Percentiles rank a stretch among this genome's conserved stretches.
Evolutionary conservation across 2,329 filamentous ascomycete species (phyloP).

Genomic region (Monilinia aucupariae): DNA sequence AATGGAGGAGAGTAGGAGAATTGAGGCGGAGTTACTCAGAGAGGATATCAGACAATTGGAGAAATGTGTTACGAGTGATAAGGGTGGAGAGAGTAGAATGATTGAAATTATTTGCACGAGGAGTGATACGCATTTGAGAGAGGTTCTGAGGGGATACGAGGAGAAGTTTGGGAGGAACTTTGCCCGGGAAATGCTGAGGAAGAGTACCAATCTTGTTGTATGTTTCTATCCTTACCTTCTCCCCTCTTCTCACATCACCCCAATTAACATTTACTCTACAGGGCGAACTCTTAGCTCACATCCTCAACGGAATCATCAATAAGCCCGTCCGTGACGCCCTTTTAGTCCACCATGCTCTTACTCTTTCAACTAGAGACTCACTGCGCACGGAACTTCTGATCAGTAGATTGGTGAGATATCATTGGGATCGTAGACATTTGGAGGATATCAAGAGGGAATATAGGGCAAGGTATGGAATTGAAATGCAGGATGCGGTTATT

Average conservation of each 20-base stretch:
- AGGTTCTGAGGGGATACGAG: slow-evolving; percentile 75
- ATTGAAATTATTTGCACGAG: slow-evolving; percentile 75
- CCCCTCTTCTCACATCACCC: background rate
- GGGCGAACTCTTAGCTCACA: slow-evolving; percentile 91
- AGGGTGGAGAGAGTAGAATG: slow-evolving; percentile 84
- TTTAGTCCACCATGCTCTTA: slow-evolving; percentile 84
- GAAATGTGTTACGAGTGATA: slow-evolving; percentile 61
- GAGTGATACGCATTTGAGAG: slow-evolving; percentile 74
- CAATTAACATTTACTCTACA: slow-evolving; percentile 36
- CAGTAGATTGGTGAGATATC: slow-evolving; percentile 77
- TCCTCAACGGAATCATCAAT: slow-evolving; percentile 95
- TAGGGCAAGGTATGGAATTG: slow-evolving; percentile 65
- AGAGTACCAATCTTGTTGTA: slow-evolving; percentile 89
- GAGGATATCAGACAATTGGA: slow-evolving; percentile 70
- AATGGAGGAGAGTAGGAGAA: slow-evolving; percentile 61
- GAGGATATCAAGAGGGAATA: slow-evolving; percentile 75
- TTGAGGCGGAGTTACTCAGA: slow-evolving; percentile 48
- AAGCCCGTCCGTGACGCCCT: slow-evolving; percentile 88
- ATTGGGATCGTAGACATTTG: slow-evolving; percentile 87
- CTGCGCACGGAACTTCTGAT: slow-evolving; percentile 82
- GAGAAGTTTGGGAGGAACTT: slow-evolving; percentile 71
- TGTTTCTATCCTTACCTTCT: slow-evolving; percentile 39
- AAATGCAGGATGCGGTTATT: slow-evolving; percentile 71
- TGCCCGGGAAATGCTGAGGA: slow-evolving; percentile 77
- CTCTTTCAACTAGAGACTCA: slow-evolving; percentile 57